Evolutionary conservation across 2,329 filamentous ascomycete species (phyloP), one percentile per base, ranked within the genome.

Genomic region (Diaporthe sp.): DNA sequence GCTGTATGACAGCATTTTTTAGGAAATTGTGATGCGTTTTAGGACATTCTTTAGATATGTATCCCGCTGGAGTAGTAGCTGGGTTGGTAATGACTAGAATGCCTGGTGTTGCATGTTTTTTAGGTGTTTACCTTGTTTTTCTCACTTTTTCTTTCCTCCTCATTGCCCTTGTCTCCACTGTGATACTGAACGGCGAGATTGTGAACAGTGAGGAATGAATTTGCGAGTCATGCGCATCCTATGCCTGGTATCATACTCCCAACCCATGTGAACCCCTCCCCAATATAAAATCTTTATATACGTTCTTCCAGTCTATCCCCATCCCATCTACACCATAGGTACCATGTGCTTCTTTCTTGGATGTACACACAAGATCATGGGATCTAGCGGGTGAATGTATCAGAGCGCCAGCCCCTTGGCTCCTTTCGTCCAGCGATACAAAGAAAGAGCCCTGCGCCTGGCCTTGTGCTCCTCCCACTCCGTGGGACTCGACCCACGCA

Each of bases 351-450:
- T 42, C 13, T 9, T 22, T 42, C 13, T 9, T 22, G 25, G 10
- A 37, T 28, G 39, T 28, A 68, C 46, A 49, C 46, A 49, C 5
- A 31, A 19, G 39, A 28, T 44, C 15, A 12, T 15, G n/a, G 7
- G 39, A 44, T 7, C 34, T 28, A 39, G 44, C 5, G 10, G 22
- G 19, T 15, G 6, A 4, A 39, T 25, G 4, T 68, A 39, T 80
- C 71, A 84, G 61, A 84, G 72, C 2, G 80, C 83, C 51, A 85
- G 59, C 0, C 83, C 83, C 42, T 81, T 83, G 7, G 82, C 82
- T 0, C 83, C 83, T 68, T 80, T 82, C 2, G 83, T 89, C 88
- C 88, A 90, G 59, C 88, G 84, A 77, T 90, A 90, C 59, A 89
- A 80, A 8, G 88, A 88, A n/a, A 90, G 82, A 74, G 88, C 88